Base-by-base conservation (phyloP, 1,139 yeast genomes). In the Kluyveromyces sp. region DNA sequence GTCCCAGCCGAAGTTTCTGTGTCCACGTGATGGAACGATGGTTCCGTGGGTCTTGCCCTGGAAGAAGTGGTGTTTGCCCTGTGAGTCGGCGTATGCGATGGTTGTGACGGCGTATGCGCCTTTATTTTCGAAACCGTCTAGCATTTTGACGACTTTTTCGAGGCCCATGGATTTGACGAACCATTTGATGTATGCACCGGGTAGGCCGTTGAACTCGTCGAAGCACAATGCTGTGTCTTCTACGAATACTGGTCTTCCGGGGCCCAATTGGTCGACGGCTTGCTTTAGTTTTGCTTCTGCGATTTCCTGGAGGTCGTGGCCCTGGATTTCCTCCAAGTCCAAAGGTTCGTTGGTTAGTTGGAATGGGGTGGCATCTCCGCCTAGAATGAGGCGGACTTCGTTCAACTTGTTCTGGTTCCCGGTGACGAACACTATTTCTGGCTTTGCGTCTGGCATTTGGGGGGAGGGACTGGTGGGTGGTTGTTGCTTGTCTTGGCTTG, bases 181-280 rank as follows among this genome's bases (percentile, higher is more conserved):
- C 97, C 97, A 90, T 66, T 90, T 90, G 65, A 79, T 77, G 58
- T 79, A 79, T 1, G 98, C 97, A 6, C 99, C 99, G 1, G 99
- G 99, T 47, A 94, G 75, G 21, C 81, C 82, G 45, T 85, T 81
- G 63, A 84, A 74, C 2, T 95, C 96, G 48, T 74, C 75, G 65
- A 85, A 94, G 7, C 84, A 88, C 43, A 94, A 75, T 46, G 96
- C 90, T 0, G 98, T 94, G 60, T 94, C 99, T 63, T 94, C 99
- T 2, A 90, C 96, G 47, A 94, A 72, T 0, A 88, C 97, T 0
- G 97, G 94, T 0, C 89, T 90, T 4, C 64, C 59, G 27, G 50
- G 46, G 1, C 68, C 64, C 5, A 77, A 53, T 3, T 73, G 58
- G 10, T 67, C 63, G 2, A 95, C 92, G 1, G 98, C 99, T 35